Base-by-base conservation (phyloP, 129 eudicot genomes). In the Arctium lappa region DNA sequence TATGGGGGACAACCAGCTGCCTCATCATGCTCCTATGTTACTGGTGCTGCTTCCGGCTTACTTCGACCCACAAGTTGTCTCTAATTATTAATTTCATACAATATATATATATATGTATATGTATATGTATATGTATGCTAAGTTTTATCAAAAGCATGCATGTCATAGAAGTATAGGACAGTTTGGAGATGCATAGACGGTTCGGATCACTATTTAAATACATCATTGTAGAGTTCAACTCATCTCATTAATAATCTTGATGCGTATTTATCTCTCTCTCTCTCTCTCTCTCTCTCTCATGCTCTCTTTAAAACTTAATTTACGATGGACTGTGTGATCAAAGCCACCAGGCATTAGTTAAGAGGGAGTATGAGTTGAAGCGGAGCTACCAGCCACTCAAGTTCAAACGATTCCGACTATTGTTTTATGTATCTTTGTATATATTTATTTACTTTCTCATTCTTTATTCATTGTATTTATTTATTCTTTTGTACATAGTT, bases 1-100 rank as follows among this genome's bases (percentile, higher is more conserved):
- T 84, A 83, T 76, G 65, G 71, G 15, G 73, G 80, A 33, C 71
- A 73, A 40, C 37, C 70, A 4, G 81, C 89, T 0, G 27, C 7
- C 80, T 62, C 94, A 0, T 82, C 86, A 18, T 86, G 94, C 50
- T 72, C 79, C 0, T 83, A 90, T 79, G 94, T 85, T 1, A 85
- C 40, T 0, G 94, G 90, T 2, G 39, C 79, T 39, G 44, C 80
- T 73, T 63, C 75, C 12, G 94, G 92, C 0, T 50, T 15, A 56
- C 72, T 82, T 39, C 79, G 71, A 10, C 94, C 94, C 0, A 36
- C 85, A 2, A 82, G 89, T 12, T 90, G 91, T 37, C 80, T 88
- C 29, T 68, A 77, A 63, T 18, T 74, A 9, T 72, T 72, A 46
- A 46, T 46, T 46, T 13, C 13, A 46, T 3, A 46, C 3, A 1